Percentiles rank a stretch among this genome's conserved stretches.
Evolutionary conservation across 208 protist species (phyloP).

Genomic region (Leishmania braziliensis): DNA sequence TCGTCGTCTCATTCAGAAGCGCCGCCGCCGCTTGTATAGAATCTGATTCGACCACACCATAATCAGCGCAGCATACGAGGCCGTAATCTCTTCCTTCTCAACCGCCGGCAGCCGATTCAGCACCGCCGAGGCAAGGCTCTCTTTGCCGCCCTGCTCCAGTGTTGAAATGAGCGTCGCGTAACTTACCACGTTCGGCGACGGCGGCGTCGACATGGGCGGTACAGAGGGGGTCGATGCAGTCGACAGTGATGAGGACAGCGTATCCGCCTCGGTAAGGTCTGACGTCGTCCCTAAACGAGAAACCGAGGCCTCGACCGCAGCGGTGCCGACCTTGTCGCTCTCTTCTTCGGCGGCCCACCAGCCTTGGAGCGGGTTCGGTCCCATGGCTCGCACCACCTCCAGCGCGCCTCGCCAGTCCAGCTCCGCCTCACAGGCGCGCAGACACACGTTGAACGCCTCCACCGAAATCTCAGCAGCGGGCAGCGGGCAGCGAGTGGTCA

Average conservation of each 20-base stretch:
- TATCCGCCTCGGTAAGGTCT: slow-evolving; percentile 1
- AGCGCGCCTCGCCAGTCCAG: slow-evolving; percentile 74
- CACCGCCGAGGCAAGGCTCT: slow-evolving; percentile 53
- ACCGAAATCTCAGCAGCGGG: slow-evolving; percentile 56
- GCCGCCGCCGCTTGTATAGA: slow-evolving; percentile 32
- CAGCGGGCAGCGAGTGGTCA: slow-evolving; percentile 34
- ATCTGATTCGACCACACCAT: slow-evolving; percentile 86
- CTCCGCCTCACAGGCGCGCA: slow-evolving; percentile 63
- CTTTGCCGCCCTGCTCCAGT: slow-evolving; percentile 80
- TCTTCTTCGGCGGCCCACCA: slow-evolving; percentile 27
- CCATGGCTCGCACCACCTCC: slow-evolving; percentile 72
- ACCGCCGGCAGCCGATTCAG: slow-evolving; percentile 65
- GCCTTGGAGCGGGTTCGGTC: slow-evolving; percentile 67
- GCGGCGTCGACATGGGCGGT: slow-evolving; percentile 26
- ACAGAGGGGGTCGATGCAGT: not conserved
- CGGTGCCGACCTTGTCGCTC: not conserved
- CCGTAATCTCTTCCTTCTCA: slow-evolving; percentile 84
- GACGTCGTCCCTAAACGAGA: not conserved
- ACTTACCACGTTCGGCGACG: slow-evolving; percentile 73
- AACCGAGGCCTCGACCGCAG: not conserved
- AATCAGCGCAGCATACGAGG: slow-evolving; percentile 86
- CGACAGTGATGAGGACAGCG: not conserved
- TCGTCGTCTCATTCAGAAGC: slow-evolving; percentile 23
- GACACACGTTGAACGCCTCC: slow-evolving; percentile 72
- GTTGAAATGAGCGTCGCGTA: slow-evolving; percentile 88